Percentiles rank a stretch among this genome's conserved stretches.
Conservation (phyloP, 306 rosid species). For the Cucurbita argyrosperma region DNA sequence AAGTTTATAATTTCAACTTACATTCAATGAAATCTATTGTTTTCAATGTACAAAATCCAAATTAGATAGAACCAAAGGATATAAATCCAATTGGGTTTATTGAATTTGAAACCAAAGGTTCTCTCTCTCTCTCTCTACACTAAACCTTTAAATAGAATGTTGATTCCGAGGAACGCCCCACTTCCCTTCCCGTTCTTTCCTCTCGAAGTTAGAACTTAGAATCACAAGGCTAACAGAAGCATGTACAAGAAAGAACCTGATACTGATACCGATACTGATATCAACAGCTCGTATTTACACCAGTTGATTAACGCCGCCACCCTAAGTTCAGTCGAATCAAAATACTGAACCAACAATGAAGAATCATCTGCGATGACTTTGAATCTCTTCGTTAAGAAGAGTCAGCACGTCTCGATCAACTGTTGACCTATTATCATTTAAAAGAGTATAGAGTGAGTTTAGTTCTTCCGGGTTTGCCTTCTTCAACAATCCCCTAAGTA, state of each 20-base stretch:
- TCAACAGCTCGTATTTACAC: constrained; percentile 41
- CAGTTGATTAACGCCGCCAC: constrained; percentile 9
- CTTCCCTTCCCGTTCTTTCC: not conserved
- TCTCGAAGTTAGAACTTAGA: constrained; percentile 15
- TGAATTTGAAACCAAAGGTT: constrained; percentile 1
- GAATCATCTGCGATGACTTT: constrained; percentile 33
- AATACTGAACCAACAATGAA: constrained; percentile 14
- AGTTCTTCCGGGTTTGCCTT: constrained; percentile 66
- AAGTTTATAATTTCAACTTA: not conserved
- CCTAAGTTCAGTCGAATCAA: constrained; percentile 18
- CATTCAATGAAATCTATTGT: not conserved
- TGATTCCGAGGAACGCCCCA: not conserved
- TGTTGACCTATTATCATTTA: constrained; percentile 33
- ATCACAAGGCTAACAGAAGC: constrained; percentile 28
- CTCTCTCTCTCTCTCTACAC: not conserved
- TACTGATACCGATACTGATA: not conserved
- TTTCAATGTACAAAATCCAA: not conserved
- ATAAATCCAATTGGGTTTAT: not conserved
- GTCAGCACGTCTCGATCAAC: constrained; percentile 30
- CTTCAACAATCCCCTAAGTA: constrained; percentile 39
- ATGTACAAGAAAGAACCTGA: constrained; percentile 24
- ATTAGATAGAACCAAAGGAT: not conserved
- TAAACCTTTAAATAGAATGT: not conserved
- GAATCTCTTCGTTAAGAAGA: constrained; percentile 61
- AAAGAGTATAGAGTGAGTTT: constrained; percentile 44